Base-by-base conservation (phyloP, 78 protist genomes). In the Dictyostelium firmibasis region DNA sequence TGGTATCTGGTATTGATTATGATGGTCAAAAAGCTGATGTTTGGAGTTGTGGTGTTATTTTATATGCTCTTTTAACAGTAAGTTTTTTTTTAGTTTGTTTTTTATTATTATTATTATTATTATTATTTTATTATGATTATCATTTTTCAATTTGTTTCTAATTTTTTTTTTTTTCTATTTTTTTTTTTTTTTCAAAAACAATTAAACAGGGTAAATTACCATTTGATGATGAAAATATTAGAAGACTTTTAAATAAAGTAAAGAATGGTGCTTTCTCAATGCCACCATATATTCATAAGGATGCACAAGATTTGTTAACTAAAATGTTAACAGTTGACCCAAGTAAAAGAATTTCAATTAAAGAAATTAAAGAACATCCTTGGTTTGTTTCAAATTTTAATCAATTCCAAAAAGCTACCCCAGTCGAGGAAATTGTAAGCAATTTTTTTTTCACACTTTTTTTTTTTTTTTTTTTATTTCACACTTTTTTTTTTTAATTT, bases 11-110 rank as follows among this genome's bases (percentile, higher is more conserved):
- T 23, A 84, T 85, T 13, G 91, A 91, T 72, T 96, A 97, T 64
- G 91, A 93, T 33, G 98, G 97, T n/a, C 95, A 87, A 79, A 84
- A 83, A 53, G 69, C 97, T 27, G 98, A 97, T 83, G 96, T 97
- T 35, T 97, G 98, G 98, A 94, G 97, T 75, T 91, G 96, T 85
- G 98, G 98, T 57, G 97, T 97, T 57, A 95, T 97, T 25, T 70
- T 97, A 77, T 97, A 89, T 44, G 98, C 99, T 27, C 88, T 98
- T 27, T 70, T 96, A 23, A 95, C 96, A 47, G 97, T 95, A 74
- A 13, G 76, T 83, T 31, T 3, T 53, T 4, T n/a, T n/a, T n/a
- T n/a, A n/a, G n/a, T n/a, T n/a, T n/a, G n/a, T 72, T 57, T n/a
- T 7, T 44, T 20, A 25, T 25, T 41, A 44, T 83, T 76, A 41